Base-by-base conservation (phyloP, 2,329 filamentous ascomycete genomes). In the Alternaria hordeiaustralica region DNA sequence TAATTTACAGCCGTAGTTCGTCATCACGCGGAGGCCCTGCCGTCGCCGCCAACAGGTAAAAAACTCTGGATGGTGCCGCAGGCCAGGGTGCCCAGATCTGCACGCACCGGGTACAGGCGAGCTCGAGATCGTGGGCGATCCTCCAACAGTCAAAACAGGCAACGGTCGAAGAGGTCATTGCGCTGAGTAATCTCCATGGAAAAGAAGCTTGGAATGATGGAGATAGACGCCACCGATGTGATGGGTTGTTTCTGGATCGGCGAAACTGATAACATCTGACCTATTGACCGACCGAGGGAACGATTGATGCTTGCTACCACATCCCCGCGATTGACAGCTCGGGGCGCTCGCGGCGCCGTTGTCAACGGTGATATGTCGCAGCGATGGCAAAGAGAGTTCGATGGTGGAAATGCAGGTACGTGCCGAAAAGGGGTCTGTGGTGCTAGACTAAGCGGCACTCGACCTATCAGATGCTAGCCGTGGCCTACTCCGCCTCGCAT, bases 401-500 rank as follows among this genome's bases (percentile, higher is more conserved):
- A 41, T 43, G 54, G 21, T 36, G 25, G 26, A 33, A 41, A 61
- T 46, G 45, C 20, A 63, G 55, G 45, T 46, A 57, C 30, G 12
- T 51, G 51, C 55, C 56, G 46, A 23, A 46, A 49, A 20, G 50
- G 46, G 51, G n/a, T 54, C n/a, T 47, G 59, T 64, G 49, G 49
- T 43, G 30, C 15, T 47, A 43, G 1, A 28, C 46, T 28, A 21
- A 46, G 21, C 43, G 10, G 20, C 23, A 3, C 50, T 33, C 41
- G 51, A 21, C 63, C 63, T 30, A 71, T 69, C 56, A 60, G 30
- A 15, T 41, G 30, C 41, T 49, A 30, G 47, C 11, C 6, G 30
- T 55, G 51, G 47, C 51, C 49, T 58, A 54, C 36, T 56, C 45
- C 51, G 46, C 44, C 43, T 51, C 57, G 30, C 49, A 63, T 56